Evolutionary conservation across 371 early-diverging fungal species (phyloP), one percentile per base, ranked within the genome.

Genomic region (Nosema muscidifuracis): DNA sequence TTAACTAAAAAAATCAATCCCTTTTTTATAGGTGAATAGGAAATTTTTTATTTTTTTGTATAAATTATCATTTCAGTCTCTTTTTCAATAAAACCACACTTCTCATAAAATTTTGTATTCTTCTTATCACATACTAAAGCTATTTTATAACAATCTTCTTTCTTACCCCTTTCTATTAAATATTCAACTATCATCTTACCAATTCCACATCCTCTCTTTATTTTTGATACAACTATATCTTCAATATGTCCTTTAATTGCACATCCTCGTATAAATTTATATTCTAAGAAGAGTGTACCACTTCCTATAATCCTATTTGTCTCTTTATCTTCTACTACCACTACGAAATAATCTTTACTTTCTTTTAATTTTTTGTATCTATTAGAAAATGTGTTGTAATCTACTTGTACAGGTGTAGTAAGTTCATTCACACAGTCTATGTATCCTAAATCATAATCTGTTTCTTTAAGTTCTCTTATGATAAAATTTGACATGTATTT

Each of bases 201-300:
- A 40, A 87, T 77, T 47, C 93, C 91, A 82, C 89, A 87, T 53
- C 96, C 94, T 71, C 93, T 92, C 81, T 91, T 89, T n/a, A 89
- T 88, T 68, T 86, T 85, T 68, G 89, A 87, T 15, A 93, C 92
- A 38, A 93, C 95, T 81, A 96, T 92, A 77, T 94, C 95, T 80
- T 89, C 75, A 20, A 73, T 64, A 33, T 78, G 76, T 42, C 84
- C 84, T 74, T 92, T 91, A 55, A 88, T 80, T 13, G 92, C 94
- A 73, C 88, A 89, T 69, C 85, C 83, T 66, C 90, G 88, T 30
- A 94, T 86, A 76, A 95, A 93, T 85, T 97, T 97, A 71, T 90
- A 88, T 81, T 97, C 98, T 31, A 92, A 87, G 33, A 96, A 79
- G 60, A 96, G 83, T 15, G 94, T 92, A 34, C 95, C 96, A n/a